Evolutionary conservation across 352 stramenopile species (phyloP), one percentile per base, ranked within the genome.

Genomic region (Globisporangium emineosum): DNA sequence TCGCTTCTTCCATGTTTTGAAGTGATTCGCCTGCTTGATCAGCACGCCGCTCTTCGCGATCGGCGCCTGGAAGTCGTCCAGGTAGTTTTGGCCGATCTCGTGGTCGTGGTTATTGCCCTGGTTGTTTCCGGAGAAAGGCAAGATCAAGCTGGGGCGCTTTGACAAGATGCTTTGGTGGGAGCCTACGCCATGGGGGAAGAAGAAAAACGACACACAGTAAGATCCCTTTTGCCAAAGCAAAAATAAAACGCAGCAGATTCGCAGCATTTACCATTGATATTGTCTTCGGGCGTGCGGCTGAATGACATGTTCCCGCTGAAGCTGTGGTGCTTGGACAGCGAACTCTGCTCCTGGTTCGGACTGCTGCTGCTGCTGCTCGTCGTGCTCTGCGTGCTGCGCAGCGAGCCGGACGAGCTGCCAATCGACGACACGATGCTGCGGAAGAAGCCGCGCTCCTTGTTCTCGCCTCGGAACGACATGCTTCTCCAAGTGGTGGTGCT

Each of bases 1-100:
- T 1, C 86, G 83, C 65, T 94, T 94, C 66, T 94, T 94, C 86
- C 86, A 94, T 52, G 86, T 94, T 70, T 94, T 94, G 51, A 94
- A 88, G 68, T 94, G 86, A 62, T 94, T 92, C 2, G 84, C 85
- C 70, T 94, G 86, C 52, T 94, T 94, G 63, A 93, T 91, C 21
- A 94, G 76, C 66, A 94, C 86, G 42, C 86, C 85, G 25, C 81
- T 91, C 74, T 93, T 91, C 57, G 84, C 86, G 56, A 91, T 91
- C 25, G 81, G 81, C 58, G 84, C 83, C 66, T 93, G 84, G 64
- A 93, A 93, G 72, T 92, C 83, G 43, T 87, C 78, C 57, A 88
- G 60, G 65, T 92, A 92, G 57, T 67, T 78, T 21, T 81, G 75
- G 17, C 73, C 60, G 17, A 66, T 43, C 2, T 66, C 54, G 52